Base-by-base conservation (phyloP, 139 green algal genomes). In the Tetradesmus lagerheimii region DNA sequence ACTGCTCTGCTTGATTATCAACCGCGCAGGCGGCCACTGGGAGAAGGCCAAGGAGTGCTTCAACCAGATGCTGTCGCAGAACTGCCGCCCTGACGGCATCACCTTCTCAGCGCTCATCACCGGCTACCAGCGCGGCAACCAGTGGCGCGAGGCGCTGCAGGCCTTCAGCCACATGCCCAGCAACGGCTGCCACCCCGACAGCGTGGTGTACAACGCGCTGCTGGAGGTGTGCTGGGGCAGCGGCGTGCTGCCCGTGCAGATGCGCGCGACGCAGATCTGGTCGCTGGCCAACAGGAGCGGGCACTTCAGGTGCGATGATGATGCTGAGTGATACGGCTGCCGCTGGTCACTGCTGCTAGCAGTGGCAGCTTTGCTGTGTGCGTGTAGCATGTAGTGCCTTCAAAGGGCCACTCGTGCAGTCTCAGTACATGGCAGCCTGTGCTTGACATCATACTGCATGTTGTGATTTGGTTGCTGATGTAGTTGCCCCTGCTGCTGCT, bases 21-120 rank as follows among this genome's bases (percentile, higher is more conserved):
- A n/a, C 16, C 38, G 43, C 25, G 75, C 88, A 97, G 95, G 95
- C n/a, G 94, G 89, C 11, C 94, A 95, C 85, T 98, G 97, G 96
- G 91, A 96, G 86, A 94, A 96, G 77, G 97, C 97, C 0, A 90
- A 82, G 23, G 95, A 97, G 84, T 88, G 96, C 79, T 96, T 99
- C 88, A 93, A 95, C 90, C 91, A 95, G 86, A 98, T 99, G 96
- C 85, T 92, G 39, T 50, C 90, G 76, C 87, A 94, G 86, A 92
- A 95, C 34, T 96, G 94, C 89, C 93, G 92, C 82, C 96, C 95
- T 1, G 96, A 98, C 90, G 76, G 91, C 80, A 94, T 97, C 89
- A 98, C 96, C 50, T 98, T 95, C 92, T 93, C 90, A 57, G 94
- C 94, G 8, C 92, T 98, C 31, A 95, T 98, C 47, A 90, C 93